A percentile compares a stretch with the other conserved stretches of the same genome.
These are phyloP conservation scores for Oenanthe javanica DNA, from an alignment of 140 eudicot species.

Conservation along the genomic window DNA sequence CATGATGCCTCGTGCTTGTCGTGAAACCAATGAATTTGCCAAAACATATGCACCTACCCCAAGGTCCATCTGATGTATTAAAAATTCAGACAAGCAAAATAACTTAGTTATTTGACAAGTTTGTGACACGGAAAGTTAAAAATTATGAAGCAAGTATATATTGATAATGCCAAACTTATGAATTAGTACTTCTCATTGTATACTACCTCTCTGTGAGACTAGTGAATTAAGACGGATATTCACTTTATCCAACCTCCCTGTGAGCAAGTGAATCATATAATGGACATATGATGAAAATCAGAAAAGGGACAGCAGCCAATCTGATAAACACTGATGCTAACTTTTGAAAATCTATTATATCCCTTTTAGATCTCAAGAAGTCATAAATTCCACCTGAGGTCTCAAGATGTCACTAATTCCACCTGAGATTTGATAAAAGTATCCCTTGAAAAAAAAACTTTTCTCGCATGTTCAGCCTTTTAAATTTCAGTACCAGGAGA, in stretches of 20 bases:
- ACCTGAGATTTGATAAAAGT: background rate
- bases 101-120: background rate
- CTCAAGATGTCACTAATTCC: background rate
- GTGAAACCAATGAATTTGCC: conserved; percentile 85
- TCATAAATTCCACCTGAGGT: background rate
- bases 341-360: background rate
- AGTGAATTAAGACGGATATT: background rate
- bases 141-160: background rate
- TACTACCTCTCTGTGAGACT: background rate
- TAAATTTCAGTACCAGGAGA: background rate
- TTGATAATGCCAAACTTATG: background rate
- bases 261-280: background rate
- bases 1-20: conserved; percentile 84
- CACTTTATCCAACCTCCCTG: background rate
- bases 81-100: conserved; percentile 6
- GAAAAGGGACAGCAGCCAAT: background rate
- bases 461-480: background rate
- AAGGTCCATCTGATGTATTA: conserved; percentile 68
- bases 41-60: conserved; percentile 94
- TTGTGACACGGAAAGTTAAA: background rate
- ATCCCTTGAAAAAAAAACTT: background rate
- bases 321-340: background rate
- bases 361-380: background rate
- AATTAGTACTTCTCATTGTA: background rate
- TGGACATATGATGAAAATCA: background rate